phyloP scores from a whole-genome alignment of 192 early-diverging fungal genomes.

The Spizellomyces sp. region DNA sequence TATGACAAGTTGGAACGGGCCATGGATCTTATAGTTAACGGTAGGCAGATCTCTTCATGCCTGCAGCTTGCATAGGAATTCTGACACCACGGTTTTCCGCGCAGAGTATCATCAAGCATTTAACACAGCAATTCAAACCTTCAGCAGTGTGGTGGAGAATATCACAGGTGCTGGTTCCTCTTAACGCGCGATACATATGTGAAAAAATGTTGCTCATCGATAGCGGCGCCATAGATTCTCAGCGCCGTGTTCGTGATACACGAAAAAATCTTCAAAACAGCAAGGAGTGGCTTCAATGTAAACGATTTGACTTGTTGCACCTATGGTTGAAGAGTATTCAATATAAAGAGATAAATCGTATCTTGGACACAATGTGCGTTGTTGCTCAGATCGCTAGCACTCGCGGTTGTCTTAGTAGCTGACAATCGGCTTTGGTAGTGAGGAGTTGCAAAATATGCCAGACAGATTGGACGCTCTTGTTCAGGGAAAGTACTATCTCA shows the following conservation, averaged over 20 bases:
- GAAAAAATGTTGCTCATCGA: neutral
- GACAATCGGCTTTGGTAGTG: constrained; percentile 36
- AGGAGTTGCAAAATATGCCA: constrained; percentile 51
- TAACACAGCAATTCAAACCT: constrained; percentile 60
- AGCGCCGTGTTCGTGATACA: constrained; percentile 46
- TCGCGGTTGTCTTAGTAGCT: neutral
- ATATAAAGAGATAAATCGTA: constrained; percentile 62
- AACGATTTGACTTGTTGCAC: constrained; percentile 61
- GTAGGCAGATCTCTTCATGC: constrained; percentile 21
- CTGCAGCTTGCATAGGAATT: neutral
- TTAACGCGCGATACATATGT: no score
- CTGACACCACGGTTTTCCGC: neutral
- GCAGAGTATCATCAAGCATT: constrained; percentile 63
- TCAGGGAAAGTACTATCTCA: constrained; percentile 51
- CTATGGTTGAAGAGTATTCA: constrained; percentile 63
- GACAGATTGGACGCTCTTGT: constrained; percentile 52
- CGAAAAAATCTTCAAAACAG: constrained; percentile 45
- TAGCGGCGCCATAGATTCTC: constrained; percentile 31
- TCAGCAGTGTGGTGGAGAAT: constrained; percentile 57
- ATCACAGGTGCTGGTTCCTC: constrained; percentile 43
- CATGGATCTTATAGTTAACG: constrained; percentile 65
- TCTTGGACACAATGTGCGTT: constrained; percentile 53
- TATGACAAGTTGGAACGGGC: constrained; percentile 49
- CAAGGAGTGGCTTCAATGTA: constrained; percentile 57
- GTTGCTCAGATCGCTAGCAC: neutral